Evolutionary conservation across 1,284 basidiomycete species (phyloP), one percentile per base, ranked within the genome.

Genomic region (Pulveroboletus sp.): DNA sequence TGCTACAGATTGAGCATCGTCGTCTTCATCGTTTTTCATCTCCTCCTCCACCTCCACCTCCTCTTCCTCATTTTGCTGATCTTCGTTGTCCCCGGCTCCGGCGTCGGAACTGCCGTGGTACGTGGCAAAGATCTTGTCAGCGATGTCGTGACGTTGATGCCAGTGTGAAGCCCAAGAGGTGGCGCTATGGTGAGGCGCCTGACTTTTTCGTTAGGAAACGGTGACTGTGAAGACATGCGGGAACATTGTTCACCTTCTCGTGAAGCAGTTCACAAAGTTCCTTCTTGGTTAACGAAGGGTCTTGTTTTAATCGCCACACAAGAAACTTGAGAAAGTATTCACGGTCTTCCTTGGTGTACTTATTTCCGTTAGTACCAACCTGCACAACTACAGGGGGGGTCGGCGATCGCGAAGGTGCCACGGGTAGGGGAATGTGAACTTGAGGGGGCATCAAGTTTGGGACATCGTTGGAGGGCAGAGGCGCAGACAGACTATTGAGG

Each of bases 281-380:
- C 46, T 71, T 70, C 62, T 84, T 79, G 24, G 75, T 78, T 52
- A 86, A 65, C 10, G 66, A 73, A 20, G 85, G 76, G 63, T 88
- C 75, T 40, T 75, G 65, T 60, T 80, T 78, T 38, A 87, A 69
- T 49, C 79, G 75, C 82, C 85, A 88, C 42, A 77, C 72, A 33
- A 87, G 77, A 60, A 85, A 87, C 43, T 82, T 81, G 62, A 85
- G 74, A 65, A 90, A 86, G 61, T 79, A 90, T 4, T 79, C 76
- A 39, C 78, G 77, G 64, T 90, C 87, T 62, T 84, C 81, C 22
- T 78, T 73, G 1, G 87, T 89, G 63, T 85, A 90, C 65, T 74
- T 82, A 58, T 84, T 79, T 48, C 84, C 75, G 15, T 77, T 75
- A 36, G 66, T 64, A 26, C 71, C 74, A 12, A 73, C 69, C 45